Percentiles rank a stretch among this genome's conserved stretches.
These are phyloP conservation scores for Macroventuria anomochaeta DNA, from an alignment of 2,329 filamentous ascomycete genomes.

Conservation along the genomic window DNA sequence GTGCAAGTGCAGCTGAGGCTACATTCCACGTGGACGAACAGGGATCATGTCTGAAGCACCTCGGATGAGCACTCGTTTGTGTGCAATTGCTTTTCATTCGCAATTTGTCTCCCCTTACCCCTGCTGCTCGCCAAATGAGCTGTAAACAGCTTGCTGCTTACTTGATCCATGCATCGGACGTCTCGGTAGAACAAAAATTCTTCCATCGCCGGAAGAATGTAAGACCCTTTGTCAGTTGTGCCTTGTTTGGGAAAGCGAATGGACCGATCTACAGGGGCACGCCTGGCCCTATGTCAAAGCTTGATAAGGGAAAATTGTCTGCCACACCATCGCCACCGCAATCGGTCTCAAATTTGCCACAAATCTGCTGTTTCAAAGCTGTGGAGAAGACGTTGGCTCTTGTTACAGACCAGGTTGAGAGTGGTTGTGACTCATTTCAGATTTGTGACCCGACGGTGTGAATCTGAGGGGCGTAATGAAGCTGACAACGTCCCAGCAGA, in stretches of 20 bases:
- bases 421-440: conserved; percentile 6
- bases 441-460: conserved; percentile 10
- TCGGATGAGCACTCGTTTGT: conserved; percentile 27
- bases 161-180: conserved; percentile 19
- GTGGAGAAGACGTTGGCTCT: conserved; percentile 23
- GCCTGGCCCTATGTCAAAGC: conserved; percentile 24
- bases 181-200: conserved; percentile 20
- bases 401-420: conserved; percentile 25
- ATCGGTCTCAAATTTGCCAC: conserved; percentile 22
- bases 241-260: conserved; percentile 3
- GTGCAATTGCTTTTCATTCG: conserved; percentile 30
- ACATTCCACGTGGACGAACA: conserved; percentile 40
- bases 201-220: conserved; percentile 11
- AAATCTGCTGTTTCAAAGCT: conserved; percentile 28
- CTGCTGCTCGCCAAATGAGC: conserved; percentile 26
- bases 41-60: conserved; percentile 29
- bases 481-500: conserved; percentile 29
- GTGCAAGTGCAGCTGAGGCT: conserved; percentile 29
- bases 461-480: conserved; percentile 12
- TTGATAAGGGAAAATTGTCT: conserved; percentile 20
- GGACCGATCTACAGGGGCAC: conserved; percentile 31
- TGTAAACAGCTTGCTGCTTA: conserved; percentile 12
- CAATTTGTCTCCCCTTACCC: conserved; percentile 32
- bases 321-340: conserved; percentile 27
- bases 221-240: conserved; percentile 15